phyloP scores from a whole-genome alignment of 2,329 filamentous ascomycete species.

The Aureobasidium mangrovei region DNA sequence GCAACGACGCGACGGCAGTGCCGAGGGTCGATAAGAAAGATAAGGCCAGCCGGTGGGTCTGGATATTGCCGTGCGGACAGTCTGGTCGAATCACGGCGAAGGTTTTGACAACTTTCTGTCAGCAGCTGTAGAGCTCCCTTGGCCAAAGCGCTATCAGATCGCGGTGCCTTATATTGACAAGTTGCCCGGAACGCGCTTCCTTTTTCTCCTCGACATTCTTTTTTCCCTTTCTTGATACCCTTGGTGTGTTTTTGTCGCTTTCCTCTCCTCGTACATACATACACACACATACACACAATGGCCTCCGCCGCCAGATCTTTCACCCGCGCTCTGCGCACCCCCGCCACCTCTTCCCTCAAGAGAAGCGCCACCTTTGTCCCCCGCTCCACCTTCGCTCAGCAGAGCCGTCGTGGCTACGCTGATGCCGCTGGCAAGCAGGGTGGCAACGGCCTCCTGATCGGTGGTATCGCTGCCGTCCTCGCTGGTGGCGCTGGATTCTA shows the following conservation, averaged over 20 bases:
- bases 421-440: conserved; percentile 34
- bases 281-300: conserved; percentile 22
- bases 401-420: conserved; percentile 71
- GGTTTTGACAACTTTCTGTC: conserved; percentile 12
- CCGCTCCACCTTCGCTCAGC: conserved; percentile 62
- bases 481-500: conserved; percentile 60
- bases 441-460: conserved; percentile 45
- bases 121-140: background rate
- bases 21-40: conserved; percentile 8
- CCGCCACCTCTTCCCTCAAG: conserved; percentile 44
- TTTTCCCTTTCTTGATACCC: conserved; percentile 14
- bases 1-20: background rate
- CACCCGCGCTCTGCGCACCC: conserved; percentile 36
- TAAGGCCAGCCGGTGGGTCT: conserved; percentile 12
- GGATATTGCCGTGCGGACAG: conserved; percentile 8
- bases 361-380: conserved; percentile 43
- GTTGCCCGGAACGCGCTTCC: conserved; percentile 1
- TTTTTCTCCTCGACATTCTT: background rate
- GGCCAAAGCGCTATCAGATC: conserved; percentile 12
- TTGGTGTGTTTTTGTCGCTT: background rate
- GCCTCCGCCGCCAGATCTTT: conserved; percentile 31
- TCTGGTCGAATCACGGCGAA: conserved; percentile 13
- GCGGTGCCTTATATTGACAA: background rate
- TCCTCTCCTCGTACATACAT: background rate
- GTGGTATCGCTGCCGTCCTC: conserved; percentile 50